phyloP scores from a whole-genome alignment of 495 filamentous ascomycete genomes.

The Astrothelium macrocarpum region DNA sequence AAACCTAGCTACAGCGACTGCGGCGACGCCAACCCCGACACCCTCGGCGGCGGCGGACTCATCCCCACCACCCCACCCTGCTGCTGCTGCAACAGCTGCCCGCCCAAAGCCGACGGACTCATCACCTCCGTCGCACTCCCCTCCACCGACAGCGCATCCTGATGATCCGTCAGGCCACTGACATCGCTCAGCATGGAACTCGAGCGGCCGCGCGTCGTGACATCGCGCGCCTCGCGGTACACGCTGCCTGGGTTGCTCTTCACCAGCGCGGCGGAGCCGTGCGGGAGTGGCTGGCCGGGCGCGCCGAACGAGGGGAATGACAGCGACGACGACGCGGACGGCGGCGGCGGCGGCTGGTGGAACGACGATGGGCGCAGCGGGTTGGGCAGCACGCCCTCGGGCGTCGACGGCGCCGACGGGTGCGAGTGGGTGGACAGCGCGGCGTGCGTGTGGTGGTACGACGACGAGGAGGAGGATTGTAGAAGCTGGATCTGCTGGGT shows the following conservation, averaged over 20 bases:
- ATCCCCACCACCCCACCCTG: not conserved
- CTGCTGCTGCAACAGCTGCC: not conserved
- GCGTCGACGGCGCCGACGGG: constrained; percentile 26
- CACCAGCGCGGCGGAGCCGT: constrained; percentile 17
- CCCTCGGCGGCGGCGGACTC: not conserved
- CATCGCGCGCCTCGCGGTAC: constrained; percentile 17
- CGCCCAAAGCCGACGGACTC: not conserved
- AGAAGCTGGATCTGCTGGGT: constrained; percentile 66
- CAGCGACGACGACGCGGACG: constrained; percentile 5
- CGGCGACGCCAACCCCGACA: not conserved
- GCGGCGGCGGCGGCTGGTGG: constrained; percentile 18
- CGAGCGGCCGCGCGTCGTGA: constrained; percentile 44
- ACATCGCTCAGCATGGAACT: constrained; percentile 60
- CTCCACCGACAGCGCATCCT: constrained; percentile 16
- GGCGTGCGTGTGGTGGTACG: constrained; percentile 6
- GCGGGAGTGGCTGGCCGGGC: constrained; percentile 27
- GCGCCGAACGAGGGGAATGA: constrained; percentile 3
- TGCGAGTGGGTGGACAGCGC: constrained; percentile 1
- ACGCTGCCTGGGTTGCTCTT: constrained; percentile 6
- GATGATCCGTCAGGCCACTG: constrained; percentile 52
- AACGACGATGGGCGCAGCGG: constrained; percentile 19
- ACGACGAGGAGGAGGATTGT: constrained; percentile 32
- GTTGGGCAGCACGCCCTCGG: constrained; percentile 26
- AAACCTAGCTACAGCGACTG: not conserved
- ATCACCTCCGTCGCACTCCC: not conserved